Evolutionary conservation across 1,284 basidiomycete genomes (phyloP), one percentile per base, ranked within the genome.

Genomic region (Trametes pubescens): DNA sequence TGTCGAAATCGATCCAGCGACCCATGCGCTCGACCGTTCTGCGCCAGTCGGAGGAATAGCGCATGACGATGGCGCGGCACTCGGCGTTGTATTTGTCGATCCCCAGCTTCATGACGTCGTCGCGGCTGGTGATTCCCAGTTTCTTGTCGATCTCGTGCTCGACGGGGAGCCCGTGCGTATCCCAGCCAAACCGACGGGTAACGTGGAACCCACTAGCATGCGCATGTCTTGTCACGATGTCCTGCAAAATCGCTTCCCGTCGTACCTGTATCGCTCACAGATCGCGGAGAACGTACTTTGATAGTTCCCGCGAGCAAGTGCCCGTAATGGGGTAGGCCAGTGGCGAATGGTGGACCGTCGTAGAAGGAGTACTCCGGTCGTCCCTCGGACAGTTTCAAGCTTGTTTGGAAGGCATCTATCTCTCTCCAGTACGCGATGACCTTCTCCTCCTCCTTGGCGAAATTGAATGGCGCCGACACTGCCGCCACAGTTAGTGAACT

Each of bases 101-200:
- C 32, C 98, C 98, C 92, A 99, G 93, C 46, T 85, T 86, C 81
- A 99, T 85, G 54, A 99, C 98, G 76, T 99, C 98, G 55, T 90
- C 92, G 76, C 94, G 95, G 51, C 95, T 91, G 44, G 90, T 95
- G 83, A 99, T 98, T 52, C 89, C 89, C 57, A 99, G 86, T 74
- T 89, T 92, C 82, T 99, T 99, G 87, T 99, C 98, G 81, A 99
- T 99, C 83, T 99, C 96, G 81, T 99, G 96, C 80, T 99, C 98
- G 72, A 99, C 96, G 46, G 98, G 98, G 22, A 99, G 87, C 62
- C 97, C 98, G 80, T 99, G 98, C 32, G 97, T 99, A 80, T 99
- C 98, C 98, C 98, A 99, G 57, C 98, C 98, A 77, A 99, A 99
- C 59, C 98, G 89, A 65, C 98, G 92, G 67, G 92, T 89, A 71